Evolutionary conservation across 805 yeast species (phyloP).

Genomic region (Brettanomyces sp.): DNA sequence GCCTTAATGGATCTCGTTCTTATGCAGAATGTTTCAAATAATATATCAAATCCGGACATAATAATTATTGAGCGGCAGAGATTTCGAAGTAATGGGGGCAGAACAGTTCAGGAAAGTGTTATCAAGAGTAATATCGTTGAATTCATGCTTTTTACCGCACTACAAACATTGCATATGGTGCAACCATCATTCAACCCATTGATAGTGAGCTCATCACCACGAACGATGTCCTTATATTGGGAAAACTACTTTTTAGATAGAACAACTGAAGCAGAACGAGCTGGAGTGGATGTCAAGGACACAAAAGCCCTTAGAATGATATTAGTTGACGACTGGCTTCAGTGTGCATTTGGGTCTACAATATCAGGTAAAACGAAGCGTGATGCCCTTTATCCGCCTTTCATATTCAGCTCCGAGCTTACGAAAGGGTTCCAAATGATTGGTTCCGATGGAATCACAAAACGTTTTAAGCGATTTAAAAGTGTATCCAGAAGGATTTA

Average conservation of each 20-base stretch:
- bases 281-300: constrained; percentile 1
- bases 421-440: neutral
- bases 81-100: constrained; percentile 37
- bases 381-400: neutral
- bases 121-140: constrained; percentile 47
- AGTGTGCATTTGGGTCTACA: neutral
- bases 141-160: constrained; percentile 29
- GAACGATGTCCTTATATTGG: constrained; percentile 25
- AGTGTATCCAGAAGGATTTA: constrained; percentile 13
- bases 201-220: constrained; percentile 18
- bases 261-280: neutral
- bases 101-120: constrained; percentile 39
- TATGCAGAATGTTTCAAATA: neutral
- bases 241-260: constrained; percentile 3
- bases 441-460: neutral
- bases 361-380: neutral
- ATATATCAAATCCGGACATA: constrained; percentile 24
- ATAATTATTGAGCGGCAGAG: constrained; percentile 51
- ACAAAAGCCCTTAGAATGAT: constrained; percentile 18
- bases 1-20: constrained; percentile 13
- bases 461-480: neutral
- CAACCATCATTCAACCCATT: constrained; percentile 6
- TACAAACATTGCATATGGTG: constrained; percentile 9
- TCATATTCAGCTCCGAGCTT: neutral
- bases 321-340: constrained; percentile 21